Percentiles rank a stretch among this genome's conserved stretches.
phyloP scores from a whole-genome alignment of 129 eudicot genomes.

The Logfia minima region DNA sequence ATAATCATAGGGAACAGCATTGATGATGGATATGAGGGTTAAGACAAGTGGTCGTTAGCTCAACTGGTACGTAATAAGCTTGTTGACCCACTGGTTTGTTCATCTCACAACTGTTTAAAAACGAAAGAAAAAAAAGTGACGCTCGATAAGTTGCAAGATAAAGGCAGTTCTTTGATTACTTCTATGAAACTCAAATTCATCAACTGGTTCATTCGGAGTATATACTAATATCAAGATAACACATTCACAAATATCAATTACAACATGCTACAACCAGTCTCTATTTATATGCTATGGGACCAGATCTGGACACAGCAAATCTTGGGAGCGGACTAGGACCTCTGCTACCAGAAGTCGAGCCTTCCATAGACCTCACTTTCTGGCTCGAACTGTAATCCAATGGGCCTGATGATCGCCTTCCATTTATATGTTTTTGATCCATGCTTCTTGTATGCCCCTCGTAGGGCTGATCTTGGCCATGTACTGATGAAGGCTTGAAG shows the following conservation, averaged over 20 bases:
- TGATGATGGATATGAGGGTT: background rate
- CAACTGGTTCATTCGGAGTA: slow-evolving; percentile 24
- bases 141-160: slow-evolving; percentile 1
- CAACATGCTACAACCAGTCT: slow-evolving; percentile 13
- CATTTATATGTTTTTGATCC: slow-evolving; percentile 49
- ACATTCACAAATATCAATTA: slow-evolving; percentile 20
- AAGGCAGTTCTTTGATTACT: slow-evolving; percentile 21
- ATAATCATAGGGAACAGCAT: background rate
- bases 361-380: slow-evolving; percentile 61
- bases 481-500: slow-evolving; percentile 63
- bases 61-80: background rate
- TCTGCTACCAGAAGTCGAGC: slow-evolving; percentile 79
- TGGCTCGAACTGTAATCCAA: slow-evolving; percentile 69
- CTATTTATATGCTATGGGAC: slow-evolving; percentile 84
- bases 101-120: background rate
- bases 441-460: slow-evolving; percentile 45
- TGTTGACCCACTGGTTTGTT: background rate
- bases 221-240: slow-evolving; percentile 1
- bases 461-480: slow-evolving; percentile 57
- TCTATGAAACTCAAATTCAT: slow-evolving; percentile 22
- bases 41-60: background rate
- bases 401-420: slow-evolving; percentile 89
- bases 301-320: slow-evolving; percentile 93
- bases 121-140: background rate
- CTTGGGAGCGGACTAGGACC: slow-evolving; percentile 98